These are phyloP conservation scores for Monosporascus sp. DNA, from an alignment of 2,329 filamentous ascomycete species.

Conservation along the genomic window DNA sequence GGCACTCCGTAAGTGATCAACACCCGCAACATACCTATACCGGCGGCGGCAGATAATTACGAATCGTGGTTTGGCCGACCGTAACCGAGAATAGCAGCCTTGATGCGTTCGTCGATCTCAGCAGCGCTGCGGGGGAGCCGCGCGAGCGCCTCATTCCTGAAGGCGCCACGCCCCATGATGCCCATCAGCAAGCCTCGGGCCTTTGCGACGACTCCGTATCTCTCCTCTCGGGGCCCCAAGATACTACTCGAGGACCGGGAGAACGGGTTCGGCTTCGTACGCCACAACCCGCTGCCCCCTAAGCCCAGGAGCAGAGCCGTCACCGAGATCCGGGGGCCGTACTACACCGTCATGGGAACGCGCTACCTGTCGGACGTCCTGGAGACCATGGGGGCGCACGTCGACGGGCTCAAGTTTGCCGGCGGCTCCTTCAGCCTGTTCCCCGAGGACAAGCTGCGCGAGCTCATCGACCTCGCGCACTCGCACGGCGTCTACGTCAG, in stretches of 20 bases:
- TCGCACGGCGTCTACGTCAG: slow-evolving; percentile 45
- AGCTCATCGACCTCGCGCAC: slow-evolving; percentile 45
- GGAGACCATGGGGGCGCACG: slow-evolving; percentile 50
- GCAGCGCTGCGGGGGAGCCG: background rate
- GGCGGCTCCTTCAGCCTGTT: slow-evolving; percentile 49
- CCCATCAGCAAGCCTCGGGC: background rate
- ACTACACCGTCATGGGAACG: slow-evolving; percentile 50
- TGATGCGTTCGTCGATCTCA: background rate
- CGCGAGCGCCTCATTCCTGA: background rate
- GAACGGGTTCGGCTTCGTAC: slow-evolving; percentile 44
- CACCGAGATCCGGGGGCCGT: slow-evolving; percentile 51
- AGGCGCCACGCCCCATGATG: background rate
- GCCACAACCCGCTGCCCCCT: slow-evolving; percentile 40
- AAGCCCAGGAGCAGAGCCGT: slow-evolving; percentile 46
- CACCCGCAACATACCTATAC: too few species aligned
- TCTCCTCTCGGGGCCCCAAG: slow-evolving; percentile 6
- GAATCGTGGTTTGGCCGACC: background rate
- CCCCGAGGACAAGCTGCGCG: slow-evolving; percentile 37
- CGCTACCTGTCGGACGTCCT: slow-evolving; percentile 47
- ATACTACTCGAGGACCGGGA: slow-evolving; percentile 40
- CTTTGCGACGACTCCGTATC: background rate
- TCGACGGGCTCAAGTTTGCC: slow-evolving; percentile 52
- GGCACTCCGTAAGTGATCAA: too few species aligned
- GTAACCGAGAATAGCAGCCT: background rate
- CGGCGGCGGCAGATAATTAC: too few species aligned